Conservation (phyloP, 108 stramenopile species). For the Skeletonema costatum region DNA sequence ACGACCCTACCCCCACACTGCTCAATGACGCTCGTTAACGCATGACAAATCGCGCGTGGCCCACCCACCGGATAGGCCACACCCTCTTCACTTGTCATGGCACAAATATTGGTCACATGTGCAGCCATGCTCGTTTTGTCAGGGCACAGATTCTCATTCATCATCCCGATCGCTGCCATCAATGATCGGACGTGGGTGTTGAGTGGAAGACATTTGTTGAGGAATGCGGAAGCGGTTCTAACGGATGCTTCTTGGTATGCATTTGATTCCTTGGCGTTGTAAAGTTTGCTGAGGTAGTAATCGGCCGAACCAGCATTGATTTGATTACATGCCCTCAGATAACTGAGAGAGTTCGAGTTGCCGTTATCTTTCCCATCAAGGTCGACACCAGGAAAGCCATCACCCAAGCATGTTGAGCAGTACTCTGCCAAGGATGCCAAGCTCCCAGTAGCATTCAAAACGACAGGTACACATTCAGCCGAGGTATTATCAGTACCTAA, state of each 20-base stretch:
- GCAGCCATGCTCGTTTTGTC: constrained; percentile 85
- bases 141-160: constrained; percentile 75
- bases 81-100: constrained; percentile 72
- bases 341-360: constrained; percentile 62
- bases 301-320: constrained; percentile 66
- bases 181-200: constrained; percentile 80
- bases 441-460: constrained; percentile 59
- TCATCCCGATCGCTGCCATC: constrained; percentile 86
- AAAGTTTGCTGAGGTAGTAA: constrained; percentile 78
- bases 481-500: constrained; percentile 58
- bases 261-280: constrained; percentile 42
- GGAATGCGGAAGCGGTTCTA: constrained; percentile 66
- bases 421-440: constrained; percentile 60
- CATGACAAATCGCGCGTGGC: constrained; percentile 80
- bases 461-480: constrained; percentile 52
- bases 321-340: constrained; percentile 58
- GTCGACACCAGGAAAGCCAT: constrained; percentile 69
- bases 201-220: constrained; percentile 75
- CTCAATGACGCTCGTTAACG: constrained; percentile 76
- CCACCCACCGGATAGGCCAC: constrained; percentile 89
- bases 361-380: constrained; percentile 51
- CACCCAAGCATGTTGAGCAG: constrained; percentile 64
- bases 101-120: constrained; percentile 75
- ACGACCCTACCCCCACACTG: constrained; percentile 78
- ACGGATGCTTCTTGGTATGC: constrained; percentile 67